Evolutionary conservation across 1,284 basidiomycete species (phyloP).

Genomic region (Trametes hirsuta): DNA sequence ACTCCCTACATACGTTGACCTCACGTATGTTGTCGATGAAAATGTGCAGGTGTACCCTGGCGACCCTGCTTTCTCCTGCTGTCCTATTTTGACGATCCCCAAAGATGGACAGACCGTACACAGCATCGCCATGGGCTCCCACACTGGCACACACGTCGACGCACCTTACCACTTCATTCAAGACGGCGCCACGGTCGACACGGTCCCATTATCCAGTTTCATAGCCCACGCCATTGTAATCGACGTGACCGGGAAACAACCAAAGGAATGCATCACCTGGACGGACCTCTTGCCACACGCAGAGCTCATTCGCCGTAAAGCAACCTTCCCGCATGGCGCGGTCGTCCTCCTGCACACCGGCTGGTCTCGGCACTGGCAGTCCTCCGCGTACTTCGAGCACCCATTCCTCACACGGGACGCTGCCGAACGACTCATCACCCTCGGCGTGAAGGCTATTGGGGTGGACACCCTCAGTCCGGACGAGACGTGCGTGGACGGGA

Average conservation of each 20-base stretch:
- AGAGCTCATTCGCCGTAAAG: constrained; percentile 23
- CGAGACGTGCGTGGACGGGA: constrained; percentile 47
- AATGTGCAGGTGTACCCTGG: constrained; percentile 56
- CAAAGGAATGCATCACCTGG: constrained; percentile 57
- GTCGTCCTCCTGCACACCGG: constrained; percentile 36
- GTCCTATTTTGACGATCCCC: constrained; percentile 24
- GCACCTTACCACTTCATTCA: constrained; percentile 72
- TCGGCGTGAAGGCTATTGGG: constrained; percentile 59
- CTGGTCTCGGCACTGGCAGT: constrained; percentile 48
- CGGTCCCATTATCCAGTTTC: constrained; percentile 54
- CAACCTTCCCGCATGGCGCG: constrained; percentile 23
- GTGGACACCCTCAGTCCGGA: constrained; percentile 70
- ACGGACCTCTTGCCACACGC: constrained; percentile 43
- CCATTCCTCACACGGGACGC: constrained; percentile 62
- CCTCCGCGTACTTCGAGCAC: constrained; percentile 57
- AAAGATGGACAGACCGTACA: constrained; percentile 55
- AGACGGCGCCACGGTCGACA: constrained; percentile 55
- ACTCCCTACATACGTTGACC: constrained; percentile 41
- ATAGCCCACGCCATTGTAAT: constrained; percentile 55
- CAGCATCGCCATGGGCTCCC: constrained; percentile 54
- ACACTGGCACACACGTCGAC: constrained; percentile 74
- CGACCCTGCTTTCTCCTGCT: constrained; percentile 48
- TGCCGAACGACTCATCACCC: constrained; percentile 49
- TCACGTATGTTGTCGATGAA: constrained; percentile 52
- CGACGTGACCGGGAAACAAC: constrained; percentile 44